Base-by-base conservation (phyloP, 768 basidiomycete species). In the Tylopilus plumbeoviolaceoides region DNA sequence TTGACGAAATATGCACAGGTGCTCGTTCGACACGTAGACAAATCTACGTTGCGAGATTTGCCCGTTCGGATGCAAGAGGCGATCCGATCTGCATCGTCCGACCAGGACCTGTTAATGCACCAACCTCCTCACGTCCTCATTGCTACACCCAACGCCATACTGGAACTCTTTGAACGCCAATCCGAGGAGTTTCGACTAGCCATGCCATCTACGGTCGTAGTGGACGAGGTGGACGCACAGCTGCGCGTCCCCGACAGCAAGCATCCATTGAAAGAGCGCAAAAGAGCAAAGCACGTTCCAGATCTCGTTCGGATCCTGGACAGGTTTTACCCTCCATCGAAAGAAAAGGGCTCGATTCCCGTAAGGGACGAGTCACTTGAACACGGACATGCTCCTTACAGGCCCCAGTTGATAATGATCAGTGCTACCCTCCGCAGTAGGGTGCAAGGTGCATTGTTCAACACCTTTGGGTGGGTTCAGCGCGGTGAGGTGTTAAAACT, bases 191-290 rank as follows among this genome's bases (percentile, higher is more conserved):
- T 88, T 18, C 73, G 74, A 48, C 55, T 87, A 44, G 59, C 66
- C 7, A 69, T 67, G 45, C 68, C 87, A 47, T 78, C 78, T 14
- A 78, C 77, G 2, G 75, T 91, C 44, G 82, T 83, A 33, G 81
- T 90, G 50, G 89, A 91, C 57, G 89, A 91, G 64, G 84, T 81
- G 44, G 89, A 91, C 61, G 85, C 83, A 65, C 71, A 90, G 38
- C 72, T 91, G 49, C 80, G 79, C 53, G 68, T 77, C 6, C 78
- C 84, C 18, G 40, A 5, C 8, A 45, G 66, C 63, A 53, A 75
- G 71, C 53, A 67, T 68, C 41, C 72, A 57, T n/a, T n/a, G n/a
- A 61, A 75, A 63, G 75, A 68, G 47, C 64, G 60, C 47, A 64
- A 66, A 52, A 77, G 74, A 60, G 71, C 20, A 47, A 71, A 69